Base-by-base conservation (phyloP, 2,329 filamentous ascomycete species). In the Sporothrix luriei region DNA sequence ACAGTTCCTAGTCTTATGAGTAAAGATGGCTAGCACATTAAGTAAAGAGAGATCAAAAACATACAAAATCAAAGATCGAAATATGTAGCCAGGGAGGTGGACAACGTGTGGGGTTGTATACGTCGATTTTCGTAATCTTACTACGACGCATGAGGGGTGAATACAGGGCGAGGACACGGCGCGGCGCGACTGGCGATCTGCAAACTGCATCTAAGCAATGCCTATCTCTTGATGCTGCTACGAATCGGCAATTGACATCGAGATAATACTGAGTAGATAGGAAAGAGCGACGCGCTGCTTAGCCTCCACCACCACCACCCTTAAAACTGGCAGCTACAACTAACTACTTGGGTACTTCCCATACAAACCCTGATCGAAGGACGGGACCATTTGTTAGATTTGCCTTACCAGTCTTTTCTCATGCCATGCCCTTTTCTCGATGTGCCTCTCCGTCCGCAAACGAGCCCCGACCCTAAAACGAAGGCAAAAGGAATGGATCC, bases 131-230 rank as follows among this genome's bases (percentile, higher is more conserved):
- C 29, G 29, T 29, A 29, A 3, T 29, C 3, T n/a, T n/a, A n/a
- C n/a, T n/a, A 9, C 33, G 33, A 33, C 33, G 16, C 26, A 46
- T 26, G 38, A 46, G 46, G 48, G 46, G 26, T 16, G 48, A 14
- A 6, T 29, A 46, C 54, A 59, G 29, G 66, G 54, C 59, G 14
- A 61, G 29, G 43, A 55, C 54, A 14, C 55, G 29, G 66, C 54
- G 19, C 55, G 29, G 66, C 54, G 38, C 67, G 67, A 48, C 55
- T 68, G 67, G 21, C 55, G 67, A 68, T 68, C 57, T 68, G 48
- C 24, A 54, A 61, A 66, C 38, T 5, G 43, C 61, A 43, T 51
- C 52, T 51, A 33, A 67, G 49, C 16, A 54, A 26, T 33, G 33
- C 24, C n/a, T 55, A 29, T 46, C 10, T 40, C 46, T 16, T 21